Conservation (phyloP, 2,329 filamentous ascomycete genomes). For the Claviceps digitariae region DNA sequence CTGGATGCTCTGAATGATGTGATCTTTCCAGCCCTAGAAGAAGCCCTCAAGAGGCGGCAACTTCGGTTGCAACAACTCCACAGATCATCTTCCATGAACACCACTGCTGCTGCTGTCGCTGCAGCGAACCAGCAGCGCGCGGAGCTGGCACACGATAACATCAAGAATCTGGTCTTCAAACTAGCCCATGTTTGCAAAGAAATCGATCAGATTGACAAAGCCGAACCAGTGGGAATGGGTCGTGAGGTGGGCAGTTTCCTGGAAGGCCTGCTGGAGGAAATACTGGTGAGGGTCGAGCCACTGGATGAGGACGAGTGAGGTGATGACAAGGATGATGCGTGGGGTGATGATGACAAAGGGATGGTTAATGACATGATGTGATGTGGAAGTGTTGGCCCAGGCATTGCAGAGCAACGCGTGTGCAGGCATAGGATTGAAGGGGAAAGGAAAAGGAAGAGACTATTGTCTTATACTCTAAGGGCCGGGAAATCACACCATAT, state of each 20-base stretch:
- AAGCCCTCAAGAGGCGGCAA: conserved; percentile 71
- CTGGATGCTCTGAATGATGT: conserved; percentile 82
- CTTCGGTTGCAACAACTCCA: conserved; percentile 43
- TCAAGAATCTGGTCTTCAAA: conserved; percentile 70
- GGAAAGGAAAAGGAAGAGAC: too few species aligned
- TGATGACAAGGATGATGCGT: too few species aligned
- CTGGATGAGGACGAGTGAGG: conserved; percentile 54
- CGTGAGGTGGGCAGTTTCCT: conserved; percentile 78
- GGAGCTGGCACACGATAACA: conserved; percentile 64
- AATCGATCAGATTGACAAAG: conserved; percentile 78
- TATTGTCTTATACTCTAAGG: too few species aligned
- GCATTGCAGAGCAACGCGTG: background rate
- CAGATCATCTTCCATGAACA: conserved; percentile 19
- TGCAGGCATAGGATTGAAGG: background rate
- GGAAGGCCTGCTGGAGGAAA: conserved; percentile 86
- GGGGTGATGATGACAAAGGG: too few species aligned
- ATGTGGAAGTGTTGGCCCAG: background rate
- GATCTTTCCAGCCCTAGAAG: conserved; percentile 82
- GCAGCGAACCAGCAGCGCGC: conserved; percentile 55
- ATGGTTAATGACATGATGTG: background rate
- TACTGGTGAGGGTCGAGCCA: conserved; percentile 82
- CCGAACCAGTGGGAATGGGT: conserved; percentile 85
- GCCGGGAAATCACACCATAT: too few species aligned
- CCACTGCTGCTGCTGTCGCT: conserved; percentile 19
- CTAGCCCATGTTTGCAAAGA: conserved; percentile 73